These are phyloP conservation scores for Marsdenia floribunda DNA, from an alignment of 257 asterid genomes.

Conservation along the genomic window DNA sequence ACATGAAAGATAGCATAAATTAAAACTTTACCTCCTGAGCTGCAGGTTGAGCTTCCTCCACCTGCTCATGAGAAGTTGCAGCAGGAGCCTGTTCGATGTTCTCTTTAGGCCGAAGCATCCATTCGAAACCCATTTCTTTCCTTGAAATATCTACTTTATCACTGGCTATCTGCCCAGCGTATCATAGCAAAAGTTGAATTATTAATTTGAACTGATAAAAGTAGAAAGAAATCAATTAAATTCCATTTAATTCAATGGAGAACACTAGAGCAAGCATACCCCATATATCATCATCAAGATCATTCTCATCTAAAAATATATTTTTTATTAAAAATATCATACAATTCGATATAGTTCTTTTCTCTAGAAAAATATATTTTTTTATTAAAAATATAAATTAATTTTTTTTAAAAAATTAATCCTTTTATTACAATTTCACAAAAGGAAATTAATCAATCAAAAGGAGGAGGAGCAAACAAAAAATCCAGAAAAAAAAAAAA, in stretches of 20 bases:
- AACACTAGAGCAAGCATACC: slow-evolving; percentile 21
- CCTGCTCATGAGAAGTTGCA: slow-evolving; percentile 29
- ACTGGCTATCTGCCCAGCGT: slow-evolving; percentile 30
- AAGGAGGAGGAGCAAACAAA: too few relatives aligned
- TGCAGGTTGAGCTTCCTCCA: slow-evolving; percentile 39
- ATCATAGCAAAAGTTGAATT: slow-evolving; percentile 5
- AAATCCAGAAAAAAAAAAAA: too few relatives aligned
- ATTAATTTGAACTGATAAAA: not conserved
- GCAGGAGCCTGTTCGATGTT: slow-evolving; percentile 28
- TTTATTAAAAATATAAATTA: too few relatives aligned
- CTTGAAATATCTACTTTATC: slow-evolving; percentile 41
- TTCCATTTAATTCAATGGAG: not conserved
- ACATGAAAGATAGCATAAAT: not conserved
- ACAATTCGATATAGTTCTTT: too few relatives aligned
- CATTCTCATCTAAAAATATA: slow-evolving; percentile 15
- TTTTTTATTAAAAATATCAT: too few relatives aligned
- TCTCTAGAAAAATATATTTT: too few relatives aligned
- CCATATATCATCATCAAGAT: slow-evolving; percentile 17
- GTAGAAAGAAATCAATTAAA: not conserved
- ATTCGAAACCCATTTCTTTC: slow-evolving; percentile 87
- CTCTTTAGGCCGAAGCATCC: slow-evolving; percentile 85
- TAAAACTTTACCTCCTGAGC: slow-evolving; percentile 51
- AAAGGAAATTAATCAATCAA: too few relatives aligned
- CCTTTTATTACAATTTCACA: too few relatives aligned
- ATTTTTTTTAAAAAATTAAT: too few relatives aligned